Conservation (phyloP, 305 asterid genomes). For the Monarda citriodora region DNA sequence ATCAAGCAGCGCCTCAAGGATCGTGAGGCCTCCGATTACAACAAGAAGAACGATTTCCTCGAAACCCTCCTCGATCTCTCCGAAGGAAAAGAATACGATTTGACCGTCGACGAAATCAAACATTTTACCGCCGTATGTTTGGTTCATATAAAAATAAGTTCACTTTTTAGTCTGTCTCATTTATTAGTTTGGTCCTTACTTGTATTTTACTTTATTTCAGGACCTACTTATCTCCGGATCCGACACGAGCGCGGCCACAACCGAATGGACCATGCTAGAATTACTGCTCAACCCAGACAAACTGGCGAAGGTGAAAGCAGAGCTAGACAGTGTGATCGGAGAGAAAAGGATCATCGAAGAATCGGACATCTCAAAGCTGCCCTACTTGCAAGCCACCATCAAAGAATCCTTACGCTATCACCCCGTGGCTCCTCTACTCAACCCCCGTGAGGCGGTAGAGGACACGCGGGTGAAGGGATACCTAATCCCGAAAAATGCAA, state of each 20-base stretch:
- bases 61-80: background rate
- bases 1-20: background rate
- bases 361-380: background rate
- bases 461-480: background rate
- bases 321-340: background rate
- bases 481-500: background rate
- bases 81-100: background rate
- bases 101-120: background rate
- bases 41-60: background rate
- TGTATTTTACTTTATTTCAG: background rate
- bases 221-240: background rate
- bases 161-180: too few relatives aligned
- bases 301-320: background rate
- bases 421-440: background rate
- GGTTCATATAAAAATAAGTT: too few relatives aligned
- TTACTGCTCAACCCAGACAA: background rate
- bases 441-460: background rate
- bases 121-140: background rate
- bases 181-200: background rate
- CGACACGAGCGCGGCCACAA: background rate
- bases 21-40: background rate
- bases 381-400: conserved; percentile 1
- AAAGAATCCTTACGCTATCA: conserved; percentile 1
- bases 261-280: background rate
- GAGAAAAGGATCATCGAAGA: background rate